Conservation (phyloP, 495 filamentous ascomycete genomes). For the Daldinia caldariorum region DNA sequence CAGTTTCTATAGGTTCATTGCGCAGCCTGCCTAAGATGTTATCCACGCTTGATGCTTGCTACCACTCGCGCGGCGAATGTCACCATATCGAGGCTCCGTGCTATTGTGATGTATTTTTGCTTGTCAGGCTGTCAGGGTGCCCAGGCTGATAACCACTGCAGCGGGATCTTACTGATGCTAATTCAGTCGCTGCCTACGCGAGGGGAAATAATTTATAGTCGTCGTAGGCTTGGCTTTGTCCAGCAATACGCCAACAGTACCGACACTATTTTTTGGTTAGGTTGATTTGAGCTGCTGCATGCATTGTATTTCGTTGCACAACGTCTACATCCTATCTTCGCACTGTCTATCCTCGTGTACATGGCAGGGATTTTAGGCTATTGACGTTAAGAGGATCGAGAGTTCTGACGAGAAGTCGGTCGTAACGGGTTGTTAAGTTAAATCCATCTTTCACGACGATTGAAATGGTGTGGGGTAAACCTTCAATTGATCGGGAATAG, state of each 20-base stretch:
- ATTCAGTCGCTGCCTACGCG: neutral
- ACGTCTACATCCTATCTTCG: slow-evolving; percentile 2
- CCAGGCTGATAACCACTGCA: neutral
- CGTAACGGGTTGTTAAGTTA: neutral
- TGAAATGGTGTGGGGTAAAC: slow-evolving; percentile 29
- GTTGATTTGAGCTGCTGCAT: neutral
- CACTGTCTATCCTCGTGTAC: slow-evolving; percentile 5
- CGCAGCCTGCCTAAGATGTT: slow-evolving; percentile 5
- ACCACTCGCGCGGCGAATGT: slow-evolving; percentile 12
- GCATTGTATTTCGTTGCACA: neutral
- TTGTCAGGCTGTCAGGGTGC: neutral
- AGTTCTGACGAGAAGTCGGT: slow-evolving; percentile 3
- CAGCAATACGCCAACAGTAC: slow-evolving; percentile 3
- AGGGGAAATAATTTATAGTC: slow-evolving; percentile 7
- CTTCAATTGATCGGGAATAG: slow-evolving; percentile 28
- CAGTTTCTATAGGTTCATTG: neutral
- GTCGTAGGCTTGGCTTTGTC: slow-evolving; percentile 8
- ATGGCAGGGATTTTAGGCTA: neutral
- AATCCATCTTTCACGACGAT: neutral
- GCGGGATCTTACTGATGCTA: slow-evolving; percentile 3
- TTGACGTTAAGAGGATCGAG: neutral
- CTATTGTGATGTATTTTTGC: neutral
- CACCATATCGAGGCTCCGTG: slow-evolving; percentile 6
- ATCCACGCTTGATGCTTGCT: neutral
- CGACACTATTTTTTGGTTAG: neutral